Percentiles rank a stretch among this genome's conserved stretches.
Evolutionary conservation across 2,329 filamentous ascomycete species (phyloP).

Genomic region (Geoglossum cookeanum): DNA sequence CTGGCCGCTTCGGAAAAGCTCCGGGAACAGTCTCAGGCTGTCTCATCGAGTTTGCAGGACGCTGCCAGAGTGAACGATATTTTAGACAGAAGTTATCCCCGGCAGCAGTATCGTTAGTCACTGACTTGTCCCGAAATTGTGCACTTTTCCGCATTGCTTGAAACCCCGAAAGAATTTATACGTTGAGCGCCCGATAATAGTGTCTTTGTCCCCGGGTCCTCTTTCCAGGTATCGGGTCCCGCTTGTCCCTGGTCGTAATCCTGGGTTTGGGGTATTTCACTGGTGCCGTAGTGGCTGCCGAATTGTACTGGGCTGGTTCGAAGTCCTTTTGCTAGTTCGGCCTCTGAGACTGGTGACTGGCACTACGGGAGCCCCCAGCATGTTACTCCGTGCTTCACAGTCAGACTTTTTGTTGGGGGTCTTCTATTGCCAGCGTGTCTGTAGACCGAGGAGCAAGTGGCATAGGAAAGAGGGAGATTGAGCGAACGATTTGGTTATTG

Average conservation of each 20-base stretch:
- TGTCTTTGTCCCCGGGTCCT: neutral
- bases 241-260: neutral
- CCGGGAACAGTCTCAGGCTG: neutral
- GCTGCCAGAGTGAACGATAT: neutral
- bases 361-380: neutral
- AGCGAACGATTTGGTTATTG: too few species aligned
- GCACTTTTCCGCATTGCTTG: neutral
- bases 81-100: neutral
- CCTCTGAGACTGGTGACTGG: neutral
- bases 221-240: neutral
- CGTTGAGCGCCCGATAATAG: neutral
- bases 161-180: neutral
- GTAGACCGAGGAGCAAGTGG: too few species aligned
- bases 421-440: too few species aligned
- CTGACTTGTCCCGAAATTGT: neutral
- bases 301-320: too few species aligned
- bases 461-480: too few species aligned
- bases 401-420: too few species aligned
- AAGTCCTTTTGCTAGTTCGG: neutral
- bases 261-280: too few species aligned
- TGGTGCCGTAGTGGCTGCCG: too few species aligned
- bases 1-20: neutral
- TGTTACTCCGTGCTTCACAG: too few species aligned
- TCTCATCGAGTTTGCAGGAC: neutral
- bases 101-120: neutral